A percentile compares a stretch with the other conserved stretches of the same genome.
These are phyloP conservation scores for Tetratostichococcus sp. DNA, from an alignment of 139 green algal genomes.

Conservation along the genomic window DNA sequence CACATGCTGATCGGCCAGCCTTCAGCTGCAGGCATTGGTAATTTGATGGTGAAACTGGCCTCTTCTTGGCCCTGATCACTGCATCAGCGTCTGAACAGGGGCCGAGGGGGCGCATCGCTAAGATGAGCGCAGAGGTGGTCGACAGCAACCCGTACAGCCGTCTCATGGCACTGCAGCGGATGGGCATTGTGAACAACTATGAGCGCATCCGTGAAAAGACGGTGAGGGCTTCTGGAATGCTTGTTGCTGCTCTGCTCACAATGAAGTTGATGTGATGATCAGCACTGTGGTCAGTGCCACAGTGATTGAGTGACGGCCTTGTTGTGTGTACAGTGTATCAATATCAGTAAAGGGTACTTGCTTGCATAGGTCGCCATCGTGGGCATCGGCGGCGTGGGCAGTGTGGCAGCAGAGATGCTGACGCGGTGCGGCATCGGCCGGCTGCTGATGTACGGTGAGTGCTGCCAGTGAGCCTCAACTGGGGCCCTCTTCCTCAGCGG, in stretches of 20 bases:
- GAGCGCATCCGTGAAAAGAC: constrained; percentile 76
- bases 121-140: constrained; percentile 82
- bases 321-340: no score
- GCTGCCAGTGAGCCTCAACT: not conserved
- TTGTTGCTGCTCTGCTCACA: no score
- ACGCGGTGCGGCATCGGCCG: constrained; percentile 90
- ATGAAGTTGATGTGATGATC: no score
- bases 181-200: constrained; percentile 96
- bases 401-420: constrained; percentile 95
- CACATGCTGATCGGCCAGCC: not conserved
- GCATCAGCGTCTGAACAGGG: not conserved
- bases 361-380: constrained; percentile 65
- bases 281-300: no score
- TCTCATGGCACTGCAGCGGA: constrained; percentile 92
- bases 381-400: constrained; percentile 90
- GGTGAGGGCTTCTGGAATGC: constrained; percentile 35
- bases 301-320: no score
- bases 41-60: no score
- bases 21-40: not conserved
- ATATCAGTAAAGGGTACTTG: no score
- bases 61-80: not conserved
- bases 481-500: no score
- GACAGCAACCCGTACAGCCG: constrained; percentile 87
- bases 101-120: constrained; percentile 35
- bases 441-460: constrained; percentile 82